Percentiles rank a stretch among this genome's conserved stretches.
Conservation (phyloP, 2,329 filamentous ascomycete species). For the Colletotrichum tofieldiae region DNA sequence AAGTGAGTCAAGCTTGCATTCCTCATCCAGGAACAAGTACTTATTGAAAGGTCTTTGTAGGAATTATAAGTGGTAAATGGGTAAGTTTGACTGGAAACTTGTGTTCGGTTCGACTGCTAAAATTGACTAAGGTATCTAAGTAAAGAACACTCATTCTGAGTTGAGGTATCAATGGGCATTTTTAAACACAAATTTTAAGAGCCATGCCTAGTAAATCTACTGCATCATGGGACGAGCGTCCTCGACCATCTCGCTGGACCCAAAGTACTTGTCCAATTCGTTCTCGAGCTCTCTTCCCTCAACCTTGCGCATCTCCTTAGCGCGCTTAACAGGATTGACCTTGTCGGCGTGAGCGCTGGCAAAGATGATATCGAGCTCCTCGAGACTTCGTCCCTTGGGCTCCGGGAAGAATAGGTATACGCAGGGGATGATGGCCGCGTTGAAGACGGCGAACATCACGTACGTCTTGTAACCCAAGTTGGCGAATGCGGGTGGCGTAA, state of each 20-base stretch:
- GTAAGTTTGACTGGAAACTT: not conserved
- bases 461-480: slow-evolving; percentile 69
- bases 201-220: not conserved
- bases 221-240: slow-evolving; percentile 39
- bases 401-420: slow-evolving; percentile 70
- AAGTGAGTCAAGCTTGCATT: no score
- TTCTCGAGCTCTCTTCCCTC: slow-evolving; percentile 46
- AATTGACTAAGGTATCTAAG: not conserved
- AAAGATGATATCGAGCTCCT: slow-evolving; percentile 71
- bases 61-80: not conserved
- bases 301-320: slow-evolving; percentile 47
- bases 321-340: slow-evolving; percentile 48
- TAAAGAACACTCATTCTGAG: no score
- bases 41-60: not conserved
- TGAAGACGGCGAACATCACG: slow-evolving; percentile 70
- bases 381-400: slow-evolving; percentile 69
- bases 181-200: not conserved
- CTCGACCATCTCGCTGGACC: slow-evolving; percentile 42
- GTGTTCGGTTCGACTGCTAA: not conserved
- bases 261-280: slow-evolving; percentile 51
- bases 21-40: not conserved
- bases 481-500: slow-evolving; percentile 73
- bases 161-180: not conserved
- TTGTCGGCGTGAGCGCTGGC: slow-evolving; percentile 48
- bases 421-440: slow-evolving; percentile 66